Conservation (phyloP, 164 flowering plant species). For the Berberis vulgaris region DNA sequence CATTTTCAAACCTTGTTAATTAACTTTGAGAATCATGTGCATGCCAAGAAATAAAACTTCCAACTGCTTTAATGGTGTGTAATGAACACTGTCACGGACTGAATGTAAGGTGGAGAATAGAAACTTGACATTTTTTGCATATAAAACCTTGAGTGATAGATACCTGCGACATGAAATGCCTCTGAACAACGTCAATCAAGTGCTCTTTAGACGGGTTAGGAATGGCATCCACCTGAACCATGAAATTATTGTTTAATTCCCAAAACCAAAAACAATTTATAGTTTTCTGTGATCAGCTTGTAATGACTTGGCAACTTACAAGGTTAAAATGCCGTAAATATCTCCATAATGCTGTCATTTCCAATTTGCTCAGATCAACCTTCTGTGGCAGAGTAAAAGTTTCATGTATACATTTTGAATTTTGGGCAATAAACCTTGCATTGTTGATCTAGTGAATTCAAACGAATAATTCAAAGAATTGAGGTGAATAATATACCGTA, state of each 20-base stretch:
- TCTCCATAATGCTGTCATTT: slow-evolving; percentile 82
- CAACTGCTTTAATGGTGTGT: not conserved
- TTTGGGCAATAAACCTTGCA: no score
- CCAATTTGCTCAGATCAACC: slow-evolving; percentile 85
- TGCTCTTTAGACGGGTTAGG: slow-evolving; percentile 90
- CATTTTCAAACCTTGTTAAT: no score
- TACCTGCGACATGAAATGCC: slow-evolving; percentile 97
- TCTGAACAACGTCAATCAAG: slow-evolving; percentile 71
- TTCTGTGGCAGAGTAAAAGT: slow-evolving; percentile 30
- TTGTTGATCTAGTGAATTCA: no score
- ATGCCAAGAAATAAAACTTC: not conserved
- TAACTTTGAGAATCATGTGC: not conserved
- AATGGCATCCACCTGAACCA: slow-evolving; percentile 49
- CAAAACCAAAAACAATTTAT: not conserved
- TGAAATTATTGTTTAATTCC: not conserved
- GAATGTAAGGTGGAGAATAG: not conserved
- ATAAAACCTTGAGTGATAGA: not conserved
- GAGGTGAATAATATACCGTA: slow-evolving; percentile 23
- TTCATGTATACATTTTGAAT: no score
- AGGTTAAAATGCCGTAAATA: slow-evolving; percentile 91
- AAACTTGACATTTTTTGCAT: not conserved
- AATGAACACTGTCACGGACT: not conserved
- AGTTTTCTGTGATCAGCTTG: not conserved
- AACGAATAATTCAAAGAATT: not conserved
- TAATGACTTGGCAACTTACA: slow-evolving; percentile 34